phyloP scores from a whole-genome alignment of 331 rosid species.

The Quercus lobata region DNA sequence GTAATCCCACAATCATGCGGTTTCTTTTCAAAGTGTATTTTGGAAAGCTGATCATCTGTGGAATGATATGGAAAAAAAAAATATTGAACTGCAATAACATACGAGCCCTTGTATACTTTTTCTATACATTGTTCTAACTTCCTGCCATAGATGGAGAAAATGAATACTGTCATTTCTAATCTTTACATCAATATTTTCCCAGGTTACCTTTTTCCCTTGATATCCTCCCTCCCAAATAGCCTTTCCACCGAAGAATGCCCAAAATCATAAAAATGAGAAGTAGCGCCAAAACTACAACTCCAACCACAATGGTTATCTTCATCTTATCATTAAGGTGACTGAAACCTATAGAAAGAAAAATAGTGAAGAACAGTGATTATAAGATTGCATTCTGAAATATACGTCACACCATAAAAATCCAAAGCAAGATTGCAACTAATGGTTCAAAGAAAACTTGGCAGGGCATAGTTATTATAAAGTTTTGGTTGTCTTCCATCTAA shows the following conservation, averaged over 20 bases:
- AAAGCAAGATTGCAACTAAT: background rate
- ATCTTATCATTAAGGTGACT: background rate
- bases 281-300: background rate
- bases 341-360: background rate
- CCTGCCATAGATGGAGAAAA: background rate
- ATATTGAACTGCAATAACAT: background rate
- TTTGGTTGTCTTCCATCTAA: no score
- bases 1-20: background rate
- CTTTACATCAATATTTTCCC: background rate
- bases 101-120: background rate
- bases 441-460: background rate
- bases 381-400: background rate
- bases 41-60: background rate
- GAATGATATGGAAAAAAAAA: background rate
- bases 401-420: background rate
- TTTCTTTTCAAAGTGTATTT: background rate
- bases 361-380: background rate
- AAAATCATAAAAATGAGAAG: background rate
- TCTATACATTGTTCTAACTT: no score
- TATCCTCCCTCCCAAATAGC: background rate
- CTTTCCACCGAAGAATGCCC: slow-evolving; percentile 14
- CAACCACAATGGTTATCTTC: background rate
- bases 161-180: background rate
- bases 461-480: background rate
- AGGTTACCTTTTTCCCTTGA: no score